Evolutionary conservation across 495 filamentous ascomycete genomes (phyloP).

Genomic region (Rhypophila decipiens): DNA sequence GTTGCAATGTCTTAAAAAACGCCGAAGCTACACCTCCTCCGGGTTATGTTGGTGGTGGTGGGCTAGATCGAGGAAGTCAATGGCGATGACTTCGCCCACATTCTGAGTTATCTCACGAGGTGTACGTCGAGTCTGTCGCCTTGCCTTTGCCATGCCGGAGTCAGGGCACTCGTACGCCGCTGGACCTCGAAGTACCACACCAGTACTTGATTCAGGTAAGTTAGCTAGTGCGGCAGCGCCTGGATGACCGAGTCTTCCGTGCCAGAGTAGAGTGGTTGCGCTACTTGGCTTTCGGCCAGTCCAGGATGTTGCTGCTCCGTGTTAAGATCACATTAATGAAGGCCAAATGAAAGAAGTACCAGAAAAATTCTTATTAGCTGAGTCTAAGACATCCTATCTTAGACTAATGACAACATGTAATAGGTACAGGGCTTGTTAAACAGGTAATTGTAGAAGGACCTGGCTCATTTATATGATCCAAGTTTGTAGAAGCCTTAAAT

Average conservation of each 20-base stretch:
- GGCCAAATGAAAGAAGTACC: too few species aligned
- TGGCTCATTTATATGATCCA: not conserved
- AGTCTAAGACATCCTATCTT: too few species aligned
- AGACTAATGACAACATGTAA: not conserved
- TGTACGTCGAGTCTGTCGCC: not conserved
- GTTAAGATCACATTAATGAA: too few species aligned
- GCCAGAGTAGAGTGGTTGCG: not conserved
- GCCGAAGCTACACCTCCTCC: too few species aligned
- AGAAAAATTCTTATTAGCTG: too few species aligned
- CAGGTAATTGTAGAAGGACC: not conserved
- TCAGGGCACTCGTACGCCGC: not conserved
- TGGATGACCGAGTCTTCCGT: not conserved
- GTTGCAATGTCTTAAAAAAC: too few species aligned
- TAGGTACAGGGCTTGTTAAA: not conserved
- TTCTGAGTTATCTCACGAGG: not conserved
- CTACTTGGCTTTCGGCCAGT: not conserved
- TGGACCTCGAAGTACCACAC: not conserved
- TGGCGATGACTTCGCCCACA: not conserved
- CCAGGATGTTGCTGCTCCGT: not conserved
- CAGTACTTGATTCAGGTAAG: not conserved
- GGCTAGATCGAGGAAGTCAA: conserved; percentile 1
- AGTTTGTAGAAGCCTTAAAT: not conserved
- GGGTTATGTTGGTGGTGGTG: too few species aligned
- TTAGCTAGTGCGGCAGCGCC: not conserved
- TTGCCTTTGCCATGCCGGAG: not conserved